Evolutionary conservation across 495 filamentous ascomycete species (phyloP).

Genomic region (Hypoxylon rickii): DNA sequence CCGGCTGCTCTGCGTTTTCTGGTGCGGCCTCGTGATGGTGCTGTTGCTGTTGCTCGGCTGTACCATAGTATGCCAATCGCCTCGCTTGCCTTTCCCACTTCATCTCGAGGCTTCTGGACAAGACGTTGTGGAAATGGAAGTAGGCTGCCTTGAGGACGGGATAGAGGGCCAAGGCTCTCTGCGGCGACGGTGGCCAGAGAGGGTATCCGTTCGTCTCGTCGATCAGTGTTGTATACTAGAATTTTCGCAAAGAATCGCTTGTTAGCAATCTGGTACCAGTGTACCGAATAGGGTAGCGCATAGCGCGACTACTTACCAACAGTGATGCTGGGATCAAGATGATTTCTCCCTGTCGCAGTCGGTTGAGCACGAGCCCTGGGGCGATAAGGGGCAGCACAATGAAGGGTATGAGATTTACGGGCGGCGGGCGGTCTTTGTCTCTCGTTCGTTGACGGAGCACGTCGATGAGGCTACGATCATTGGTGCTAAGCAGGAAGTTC

Average conservation of each 20-base stretch:
- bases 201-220: constrained; percentile 34
- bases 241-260: too few species aligned
- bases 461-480: not conserved
- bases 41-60: constrained; percentile 41
- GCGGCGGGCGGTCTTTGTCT: not conserved
- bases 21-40: constrained; percentile 39
- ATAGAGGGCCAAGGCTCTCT: constrained; percentile 69
- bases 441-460: constrained; percentile 4
- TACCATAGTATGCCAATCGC: constrained; percentile 35
- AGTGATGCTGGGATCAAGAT: constrained; percentile 41
- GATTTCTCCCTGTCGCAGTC: constrained; percentile 36
- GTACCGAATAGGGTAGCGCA: too few species aligned
- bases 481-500: constrained; percentile 32
- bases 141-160: constrained; percentile 73
- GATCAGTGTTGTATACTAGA: constrained; percentile 32
- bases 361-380: constrained; percentile 45
- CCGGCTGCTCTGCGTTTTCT: not conserved
- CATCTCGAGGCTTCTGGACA: constrained; percentile 65
- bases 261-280: too few species aligned
- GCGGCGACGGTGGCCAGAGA: constrained; percentile 74
- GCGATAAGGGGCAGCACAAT: constrained; percentile 42
- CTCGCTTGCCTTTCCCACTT: constrained; percentile 52
- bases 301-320: constrained; percentile 40
- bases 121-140: constrained; percentile 63
- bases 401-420: constrained; percentile 30